Conservation (phyloP, 208 protist species). For the Angomonas desouzai region DNA sequence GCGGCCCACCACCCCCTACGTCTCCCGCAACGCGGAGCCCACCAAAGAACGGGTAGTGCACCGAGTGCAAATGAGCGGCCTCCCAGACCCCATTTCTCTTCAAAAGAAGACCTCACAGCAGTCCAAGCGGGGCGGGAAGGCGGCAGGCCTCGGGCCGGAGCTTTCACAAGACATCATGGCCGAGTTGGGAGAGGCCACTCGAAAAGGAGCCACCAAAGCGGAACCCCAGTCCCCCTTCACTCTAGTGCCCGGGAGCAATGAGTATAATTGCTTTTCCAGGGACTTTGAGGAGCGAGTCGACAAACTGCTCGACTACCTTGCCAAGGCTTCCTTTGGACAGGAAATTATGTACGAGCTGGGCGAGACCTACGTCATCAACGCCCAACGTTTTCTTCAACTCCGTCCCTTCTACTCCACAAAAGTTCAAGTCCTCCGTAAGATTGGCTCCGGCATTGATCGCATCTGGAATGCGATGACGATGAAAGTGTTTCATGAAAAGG, state of each 20-base stretch:
- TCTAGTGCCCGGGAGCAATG: conserved; percentile 51
- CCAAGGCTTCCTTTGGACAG: conserved; percentile 74
- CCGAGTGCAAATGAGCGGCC: conserved; percentile 14
- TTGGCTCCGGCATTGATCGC: conserved; percentile 59
- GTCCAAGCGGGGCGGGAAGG: neutral
- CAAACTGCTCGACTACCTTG: conserved; percentile 36
- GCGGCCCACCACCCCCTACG: conserved; percentile 22
- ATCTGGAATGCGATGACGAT: conserved; percentile 29
- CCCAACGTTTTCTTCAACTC: conserved; percentile 78
- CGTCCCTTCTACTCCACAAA: conserved; percentile 81
- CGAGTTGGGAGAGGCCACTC: conserved; percentile 23
- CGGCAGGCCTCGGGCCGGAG: conserved; percentile 15
- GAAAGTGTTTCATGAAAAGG: conserved; percentile 27
- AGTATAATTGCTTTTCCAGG: conserved; percentile 69
- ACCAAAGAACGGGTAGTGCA: conserved; percentile 3
- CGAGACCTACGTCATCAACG: conserved; percentile 65
- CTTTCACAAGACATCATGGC: conserved; percentile 35
- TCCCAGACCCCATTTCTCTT: conserved; percentile 14
- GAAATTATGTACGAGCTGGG: conserved; percentile 77
- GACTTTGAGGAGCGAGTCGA: conserved; percentile 80
- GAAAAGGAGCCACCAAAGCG: neutral
- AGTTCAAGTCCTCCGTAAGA: conserved; percentile 52
- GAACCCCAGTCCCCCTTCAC: conserved; percentile 26
- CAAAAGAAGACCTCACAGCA: neutral
- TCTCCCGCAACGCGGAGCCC: neutral